Evolutionary conservation across 148 eudicot genomes (phyloP).

Genomic region (Beta vulgaris): DNA sequence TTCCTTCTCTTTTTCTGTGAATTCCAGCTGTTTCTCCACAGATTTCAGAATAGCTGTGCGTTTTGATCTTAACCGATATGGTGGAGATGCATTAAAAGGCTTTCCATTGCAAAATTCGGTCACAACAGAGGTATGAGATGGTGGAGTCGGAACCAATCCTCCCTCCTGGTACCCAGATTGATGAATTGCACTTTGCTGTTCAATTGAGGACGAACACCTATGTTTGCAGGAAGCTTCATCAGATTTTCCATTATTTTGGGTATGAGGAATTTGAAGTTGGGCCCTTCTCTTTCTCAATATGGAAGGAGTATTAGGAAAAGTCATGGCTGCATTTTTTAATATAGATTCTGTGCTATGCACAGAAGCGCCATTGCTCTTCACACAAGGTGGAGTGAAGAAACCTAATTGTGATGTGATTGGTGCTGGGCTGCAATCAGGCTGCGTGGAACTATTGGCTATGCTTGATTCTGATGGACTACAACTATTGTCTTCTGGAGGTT

Average conservation of each 20-base stretch:
- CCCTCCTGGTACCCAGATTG: constrained; percentile 33
- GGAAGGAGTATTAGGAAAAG: constrained; percentile 81
- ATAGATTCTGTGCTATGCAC: constrained; percentile 70
- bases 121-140: constrained; percentile 29
- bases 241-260: constrained; percentile 29
- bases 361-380: constrained; percentile 40
- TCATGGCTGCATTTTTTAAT: constrained; percentile 74
- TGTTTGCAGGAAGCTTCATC: constrained; percentile 36
- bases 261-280: constrained; percentile 29
- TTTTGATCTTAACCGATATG: constrained; percentile 65
- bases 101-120: constrained; percentile 38
- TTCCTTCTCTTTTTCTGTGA: constrained; percentile 39
- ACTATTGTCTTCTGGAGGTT: constrained; percentile 49
- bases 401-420: constrained; percentile 35
- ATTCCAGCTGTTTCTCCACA: constrained; percentile 83
- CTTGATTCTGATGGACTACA: constrained; percentile 38
- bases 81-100: constrained; percentile 77
- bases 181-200: constrained; percentile 29
- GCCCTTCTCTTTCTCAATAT: constrained; percentile 76
- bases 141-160: constrained; percentile 34
- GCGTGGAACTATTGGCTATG: constrained; percentile 26
- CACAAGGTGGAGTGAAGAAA: constrained; percentile 74
- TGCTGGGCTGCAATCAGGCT: constrained; percentile 35
- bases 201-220: constrained; percentile 21
- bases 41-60: constrained; percentile 62